Evolutionary conservation across 352 stramenopile genomes (phyloP), one percentile per base, ranked within the genome.

Genomic region (Phytophthora pinifolia): DNA sequence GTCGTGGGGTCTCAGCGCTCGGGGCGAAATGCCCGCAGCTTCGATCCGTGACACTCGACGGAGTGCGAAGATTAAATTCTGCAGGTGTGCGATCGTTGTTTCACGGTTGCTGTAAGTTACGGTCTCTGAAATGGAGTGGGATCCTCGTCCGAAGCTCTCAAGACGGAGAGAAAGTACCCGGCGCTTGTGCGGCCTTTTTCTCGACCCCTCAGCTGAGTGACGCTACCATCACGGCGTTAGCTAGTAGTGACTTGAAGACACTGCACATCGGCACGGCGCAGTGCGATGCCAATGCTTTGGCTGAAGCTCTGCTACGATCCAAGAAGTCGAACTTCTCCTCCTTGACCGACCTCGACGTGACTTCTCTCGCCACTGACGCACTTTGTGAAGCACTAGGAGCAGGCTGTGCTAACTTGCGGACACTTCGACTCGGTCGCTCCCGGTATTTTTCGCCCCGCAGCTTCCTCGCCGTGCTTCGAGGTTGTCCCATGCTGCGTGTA

Each of bases 361-460:
- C 66, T 8, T 69, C 70, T 30, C 79, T 91, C 27, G 81, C 74
- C 0, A 91, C 76, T 0, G 81, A 91, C 42, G 67, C 64, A 10
- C 65, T 93, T 6, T 89, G 77, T 36, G 32, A 58, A n/a, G 57
- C 59, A 1, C 53, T 93, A 9, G 72, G 71, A 4, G 10, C 59
- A 1, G 69, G 59, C 47, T 81, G 67, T 6, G 3, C 14, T 2
- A 56, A 65, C 3, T 45, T 93, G n/a, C 65, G 58, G 14, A 29
- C 33, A 9, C 62, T 93, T 36, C 69, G 75, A 6, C 78, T 93
- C 13, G 79, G 76, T 50, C 79, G 80, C 9, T 90, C 79, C 48
- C 74, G 83, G n/a, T 89, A 91, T 41, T 89, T 93, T 54, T 81
- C 72, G 0, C 53, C 74, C 31, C 18, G 39, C 14, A 86, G 74